Evolutionary conservation across 495 filamentous ascomycete species (phyloP), one percentile per base, ranked within the genome.

Genomic region (Aspergillus ellipticus): DNA sequence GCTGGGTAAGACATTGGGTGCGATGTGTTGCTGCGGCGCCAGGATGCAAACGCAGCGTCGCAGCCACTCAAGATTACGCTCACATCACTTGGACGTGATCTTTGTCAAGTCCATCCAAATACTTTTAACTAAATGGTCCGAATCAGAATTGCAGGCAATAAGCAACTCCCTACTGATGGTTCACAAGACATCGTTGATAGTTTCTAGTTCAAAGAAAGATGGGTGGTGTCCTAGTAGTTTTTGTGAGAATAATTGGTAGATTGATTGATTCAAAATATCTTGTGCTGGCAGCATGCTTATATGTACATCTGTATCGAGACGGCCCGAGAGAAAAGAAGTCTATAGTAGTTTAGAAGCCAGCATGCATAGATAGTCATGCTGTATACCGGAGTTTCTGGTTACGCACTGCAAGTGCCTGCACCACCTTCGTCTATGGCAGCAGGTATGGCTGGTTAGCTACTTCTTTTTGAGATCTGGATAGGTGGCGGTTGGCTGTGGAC

Each of bases 391-490:
- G 16, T 28, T 29, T 20, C 22, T 57, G 6, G 13, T 42, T 60
- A 67, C 29, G 55, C 56, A 49, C 59, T 55, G 16, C 71, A 74
- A 43, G 60, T 67, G 17, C 66, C 54, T 35, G 65, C 53, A 39
- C 58, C 66, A 22, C 71, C 71, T 64, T 71, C 66, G 47, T 69
- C 71, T 74, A 56, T 49, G 37, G 21, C 16, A n/a, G 37, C 8
- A 19, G 24, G 31, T 13, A 31, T 31, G 26, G 19, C 5, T 42
- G n/a, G 42, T 59, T 35, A 59, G 52, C 43, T 31, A 46, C 0
- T 2, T 31, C 15, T 2, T 26, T 42, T 19, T 41, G 21, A 17
- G 17, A 28, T 31, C n/a, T 11, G 29, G 43, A 39, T 5, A 19
- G 29, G 10, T 3, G 39, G 2, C 11, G 24, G 26, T 11, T n/a